phyloP scores from a whole-genome alignment of 148 eudicot genomes.

The Persicaria maculosa region DNA sequence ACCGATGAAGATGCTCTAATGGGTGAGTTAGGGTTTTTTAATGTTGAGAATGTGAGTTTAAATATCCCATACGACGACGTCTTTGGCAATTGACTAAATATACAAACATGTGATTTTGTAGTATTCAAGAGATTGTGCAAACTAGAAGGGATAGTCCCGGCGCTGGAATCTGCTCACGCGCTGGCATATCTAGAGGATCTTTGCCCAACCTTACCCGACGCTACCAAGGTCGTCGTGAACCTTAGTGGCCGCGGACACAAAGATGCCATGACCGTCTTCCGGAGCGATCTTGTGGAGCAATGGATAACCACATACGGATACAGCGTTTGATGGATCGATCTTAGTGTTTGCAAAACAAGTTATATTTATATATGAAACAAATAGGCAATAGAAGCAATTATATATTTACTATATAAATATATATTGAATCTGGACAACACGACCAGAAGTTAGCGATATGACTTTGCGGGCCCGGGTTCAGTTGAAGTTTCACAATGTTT shows the following conservation, averaged over 20 bases:
- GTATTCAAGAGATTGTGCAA: slow-evolving; percentile 32
- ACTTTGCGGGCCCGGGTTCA: too few species aligned
- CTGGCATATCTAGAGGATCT: slow-evolving; percentile 42
- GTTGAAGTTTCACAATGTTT: too few species aligned
- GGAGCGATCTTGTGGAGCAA: not conserved
- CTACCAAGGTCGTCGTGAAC: slow-evolving; percentile 41
- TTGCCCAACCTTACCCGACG: slow-evolving; percentile 35
- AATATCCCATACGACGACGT: not conserved
- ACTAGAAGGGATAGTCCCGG: slow-evolving; percentile 52
- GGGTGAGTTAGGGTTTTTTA: slow-evolving; percentile 18
- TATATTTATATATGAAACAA: too few species aligned
- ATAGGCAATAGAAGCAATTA: too few species aligned
- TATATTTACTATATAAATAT: too few species aligned
- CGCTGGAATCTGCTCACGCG: slow-evolving; percentile 50
- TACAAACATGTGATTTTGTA: slow-evolving; percentile 18
- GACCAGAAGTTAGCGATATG: too few species aligned
- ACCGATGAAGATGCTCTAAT: slow-evolving; percentile 44
- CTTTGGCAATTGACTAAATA: not conserved
- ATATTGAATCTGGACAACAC: too few species aligned
- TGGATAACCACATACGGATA: not conserved
- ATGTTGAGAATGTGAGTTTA: not conserved
- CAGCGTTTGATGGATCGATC: too few species aligned
- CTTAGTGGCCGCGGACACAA: slow-evolving; percentile 49
- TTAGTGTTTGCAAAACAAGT: too few species aligned
- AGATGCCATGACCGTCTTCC: slow-evolving; percentile 27